Percentiles rank a stretch among this genome's conserved stretches.
Evolutionary conservation across 306 rosid species (phyloP).

Genomic region (Malus fusca): DNA sequence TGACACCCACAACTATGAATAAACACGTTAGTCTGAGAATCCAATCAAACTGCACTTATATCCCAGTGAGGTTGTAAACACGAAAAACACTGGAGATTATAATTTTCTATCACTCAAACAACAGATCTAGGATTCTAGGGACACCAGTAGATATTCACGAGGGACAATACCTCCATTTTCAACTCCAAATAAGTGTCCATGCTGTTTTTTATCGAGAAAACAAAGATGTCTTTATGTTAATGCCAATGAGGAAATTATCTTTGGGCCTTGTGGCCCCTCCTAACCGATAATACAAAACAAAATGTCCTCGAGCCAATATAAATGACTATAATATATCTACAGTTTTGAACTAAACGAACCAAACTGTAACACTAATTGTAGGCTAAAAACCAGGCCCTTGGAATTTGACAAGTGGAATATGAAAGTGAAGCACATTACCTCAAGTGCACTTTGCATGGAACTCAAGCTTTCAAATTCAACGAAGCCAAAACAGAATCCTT

Average conservation of each 20-base stretch:
- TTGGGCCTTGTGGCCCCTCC: background rate
- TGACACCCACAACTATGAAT: background rate
- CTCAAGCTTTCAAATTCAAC: conserved; percentile 75
- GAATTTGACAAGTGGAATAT: background rate
- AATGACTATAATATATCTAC: background rate
- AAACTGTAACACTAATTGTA: background rate
- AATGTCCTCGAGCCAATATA: background rate
- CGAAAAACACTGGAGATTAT: background rate
- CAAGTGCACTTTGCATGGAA: conserved; percentile 77
- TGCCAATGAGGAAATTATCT: background rate
- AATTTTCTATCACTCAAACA: background rate
- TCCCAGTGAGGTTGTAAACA: background rate
- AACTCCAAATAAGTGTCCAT: background rate
- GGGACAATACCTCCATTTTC: background rate
- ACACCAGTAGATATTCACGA: background rate
- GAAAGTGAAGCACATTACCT: conserved; percentile 46
- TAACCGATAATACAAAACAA: background rate
- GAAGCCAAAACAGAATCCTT: conserved; percentile 94
- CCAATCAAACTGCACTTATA: background rate
- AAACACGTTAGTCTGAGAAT: background rate
- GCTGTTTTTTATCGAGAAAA: background rate
- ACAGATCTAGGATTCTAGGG: background rate
- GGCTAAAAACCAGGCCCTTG: background rate
- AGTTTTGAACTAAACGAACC: background rate
- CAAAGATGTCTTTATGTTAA: background rate